Base-by-base conservation (phyloP, 495 filamentous ascomycete species). In the Terfezia boudieri region DNA sequence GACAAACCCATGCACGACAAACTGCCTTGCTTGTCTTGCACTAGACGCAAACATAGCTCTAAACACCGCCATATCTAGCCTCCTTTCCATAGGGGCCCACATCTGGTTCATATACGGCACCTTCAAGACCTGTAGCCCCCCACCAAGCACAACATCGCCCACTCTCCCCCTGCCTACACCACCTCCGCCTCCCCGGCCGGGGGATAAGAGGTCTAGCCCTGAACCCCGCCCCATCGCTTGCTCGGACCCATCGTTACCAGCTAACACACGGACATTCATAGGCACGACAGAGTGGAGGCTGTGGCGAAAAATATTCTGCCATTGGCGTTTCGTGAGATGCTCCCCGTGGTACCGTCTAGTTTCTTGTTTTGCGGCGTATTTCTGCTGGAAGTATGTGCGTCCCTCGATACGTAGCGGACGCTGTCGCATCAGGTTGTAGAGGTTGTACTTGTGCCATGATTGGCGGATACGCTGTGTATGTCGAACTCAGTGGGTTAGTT, bases 391-490 rank as follows among this genome's bases (percentile, higher is more conserved):
- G 71, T 83, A 89, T 50, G 87, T 94, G 48, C 68, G 67, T 26
- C 55, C 46, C 1, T 61, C 60, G 51, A 54, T 12, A 9, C 57
- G 63, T 12, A 57, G 54, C 49, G 66, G 68, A 3, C 49, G 59
- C 22, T 71, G 71, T 4, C 55, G 62, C 4, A 51, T 51, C 57
- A 98, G 69, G 71, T 94, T 95, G 75, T 83, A 98, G 58, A 98
- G 74, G 63, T 92, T 94, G 74, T 86, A 88, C 70, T 93, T 94
- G 71, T 85, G 92, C 92, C 88, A 95, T 75, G 84, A 87, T 75
- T 89, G 85, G 57, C 90, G 82, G 67, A 95, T 64, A 82, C 85
- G 90, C 90, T 95, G 56, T n/a, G 37, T 38, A 20, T 17, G 53
- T 46, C 26, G 26, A 20, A 46, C 8, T 14, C 41, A 26, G 43